These are phyloP conservation scores for Drechslera avenae DNA, from an alignment of 2,329 filamentous ascomycete genomes.

Conservation along the genomic window DNA sequence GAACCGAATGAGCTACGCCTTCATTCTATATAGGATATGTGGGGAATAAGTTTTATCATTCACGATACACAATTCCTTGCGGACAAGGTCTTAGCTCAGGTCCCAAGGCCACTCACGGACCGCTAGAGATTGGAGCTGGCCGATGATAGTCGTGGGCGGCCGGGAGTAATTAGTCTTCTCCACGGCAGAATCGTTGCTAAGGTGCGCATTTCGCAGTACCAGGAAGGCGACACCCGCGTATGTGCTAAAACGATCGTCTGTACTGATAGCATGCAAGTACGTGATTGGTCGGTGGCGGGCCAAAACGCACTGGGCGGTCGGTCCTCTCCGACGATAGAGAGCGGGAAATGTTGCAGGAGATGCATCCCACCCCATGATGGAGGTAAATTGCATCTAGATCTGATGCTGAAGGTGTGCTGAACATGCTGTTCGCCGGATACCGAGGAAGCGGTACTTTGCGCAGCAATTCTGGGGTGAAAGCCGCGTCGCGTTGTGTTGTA, in stretches of 20 bases:
- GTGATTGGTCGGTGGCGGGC: constrained; percentile 31
- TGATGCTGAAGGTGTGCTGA: constrained; percentile 12
- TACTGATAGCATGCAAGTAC: constrained; percentile 30
- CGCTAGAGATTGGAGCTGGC: constrained; percentile 36
- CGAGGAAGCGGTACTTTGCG: constrained; percentile 25
- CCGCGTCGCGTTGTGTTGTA: not conserved
- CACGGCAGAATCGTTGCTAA: constrained; percentile 26
- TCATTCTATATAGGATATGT: constrained; percentile 20
- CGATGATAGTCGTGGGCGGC: constrained; percentile 37
- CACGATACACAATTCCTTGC: constrained; percentile 38
- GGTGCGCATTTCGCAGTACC: constrained; percentile 21
- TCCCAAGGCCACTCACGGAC: constrained; percentile 19
- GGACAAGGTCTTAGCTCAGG: constrained; percentile 23
- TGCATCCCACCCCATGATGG: constrained; percentile 27
- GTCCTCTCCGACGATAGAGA: constrained; percentile 37
- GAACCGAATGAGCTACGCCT: not conserved
- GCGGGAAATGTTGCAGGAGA: constrained; percentile 4
- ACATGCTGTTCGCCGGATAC: constrained; percentile 33
- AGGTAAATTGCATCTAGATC: constrained; percentile 10
- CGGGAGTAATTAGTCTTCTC: constrained; percentile 30
- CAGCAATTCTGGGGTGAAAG: not conserved
- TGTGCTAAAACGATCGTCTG: constrained; percentile 37
- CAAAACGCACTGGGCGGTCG: constrained; percentile 32
- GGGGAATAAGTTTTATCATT: constrained; percentile 26
- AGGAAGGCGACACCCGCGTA: constrained; percentile 24